Evolutionary conservation across 2,329 filamentous ascomycete species (phyloP).

Genomic region (Colletotrichum limetticola): DNA sequence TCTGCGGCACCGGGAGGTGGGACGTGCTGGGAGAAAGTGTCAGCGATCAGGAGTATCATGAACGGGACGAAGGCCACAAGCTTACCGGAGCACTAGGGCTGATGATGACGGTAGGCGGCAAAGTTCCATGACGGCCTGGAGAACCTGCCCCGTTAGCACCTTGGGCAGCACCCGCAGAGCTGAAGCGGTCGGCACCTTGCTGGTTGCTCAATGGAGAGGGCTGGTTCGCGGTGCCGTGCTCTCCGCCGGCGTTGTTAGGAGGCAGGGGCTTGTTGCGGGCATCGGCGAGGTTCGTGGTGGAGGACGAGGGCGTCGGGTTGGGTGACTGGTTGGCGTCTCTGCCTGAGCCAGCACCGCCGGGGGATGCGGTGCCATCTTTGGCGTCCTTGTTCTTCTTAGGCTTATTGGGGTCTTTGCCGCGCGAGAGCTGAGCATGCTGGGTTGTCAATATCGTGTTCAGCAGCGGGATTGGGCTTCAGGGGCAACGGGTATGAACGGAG

Average conservation of each 20-base stretch:
- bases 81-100: conserved; percentile 93
- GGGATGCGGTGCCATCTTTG: conserved; percentile 83
- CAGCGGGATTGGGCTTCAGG: conserved; percentile 30
- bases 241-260: conserved; percentile 60
- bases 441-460: conserved; percentile 53
- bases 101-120: conserved; percentile 91
- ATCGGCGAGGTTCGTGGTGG: conserved; percentile 87
- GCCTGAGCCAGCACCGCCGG: conserved; percentile 65
- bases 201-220: conserved; percentile 49
- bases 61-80: conserved; percentile 34
- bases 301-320: conserved; percentile 84
- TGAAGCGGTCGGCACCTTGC: conserved; percentile 55
- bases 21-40: conserved; percentile 71
- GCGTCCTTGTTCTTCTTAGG: conserved; percentile 80
- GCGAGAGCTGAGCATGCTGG: conserved; percentile 80
- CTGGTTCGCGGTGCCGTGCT: conserved; percentile 54
- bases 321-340: conserved; percentile 71
- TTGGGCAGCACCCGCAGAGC: conserved; percentile 48
- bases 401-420: conserved; percentile 88
- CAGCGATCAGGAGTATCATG: conserved; percentile 17
- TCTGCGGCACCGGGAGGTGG: conserved; percentile 93
- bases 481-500: conserved; percentile 11
- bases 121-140: conserved; percentile 69
- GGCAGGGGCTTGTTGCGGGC: conserved; percentile 83
- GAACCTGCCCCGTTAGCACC: conserved; percentile 62